Base-by-base conservation (phyloP, 257 asterid species). In the Rauvolfia tetraphylla region DNA sequence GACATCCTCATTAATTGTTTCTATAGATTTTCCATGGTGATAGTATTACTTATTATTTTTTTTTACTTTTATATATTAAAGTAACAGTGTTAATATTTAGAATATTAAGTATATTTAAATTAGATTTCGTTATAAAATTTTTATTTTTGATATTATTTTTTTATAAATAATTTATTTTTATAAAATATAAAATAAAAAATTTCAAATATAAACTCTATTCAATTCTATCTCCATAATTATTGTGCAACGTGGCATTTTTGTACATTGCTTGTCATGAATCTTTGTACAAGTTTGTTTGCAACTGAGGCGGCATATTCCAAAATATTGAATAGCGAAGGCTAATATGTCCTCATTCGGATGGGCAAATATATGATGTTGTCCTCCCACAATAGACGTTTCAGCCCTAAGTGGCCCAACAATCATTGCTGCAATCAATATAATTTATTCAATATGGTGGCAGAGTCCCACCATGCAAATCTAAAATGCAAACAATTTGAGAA, bases 401-500 rank as follows among this genome's bases (percentile, higher is more conserved):
- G 48, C 62, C 83, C 82, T 5, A 41, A 73, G 13, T 74, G 88
- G 63, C 83, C 87, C 85, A 85, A 84, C 54, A 74, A 75, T 69
- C 33, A 20, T 74, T 77, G 81, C 34, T 44, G 70, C 77, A 68
- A 76, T 46, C 59, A 76, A 72, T 69, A 48, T 58, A 72, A 66
- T 74, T 44, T 48, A 49, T 54, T 66, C 68, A 79, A 78, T 44
- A 81, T 83, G 83, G 80, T 76, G 86, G 68, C 76, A 81, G 27
- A 54, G 8, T 48, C 86, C 86, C 90, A 90, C 87, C 82, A 82
- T 61, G 63, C 78, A 81, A 33, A 59, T 61, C 57, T 41, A 48
- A 83, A 78, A 83, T 80, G 82, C 77, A 67, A 31, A 73, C 38
- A 51, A 68, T 38, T 73, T 74, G 57, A 58, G 61, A 54, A 53